Evolutionary conservation across 2,329 filamentous ascomycete species (phyloP), one percentile per base, ranked within the genome.

Genomic region (Cylindrodendrum hubeiense): DNA sequence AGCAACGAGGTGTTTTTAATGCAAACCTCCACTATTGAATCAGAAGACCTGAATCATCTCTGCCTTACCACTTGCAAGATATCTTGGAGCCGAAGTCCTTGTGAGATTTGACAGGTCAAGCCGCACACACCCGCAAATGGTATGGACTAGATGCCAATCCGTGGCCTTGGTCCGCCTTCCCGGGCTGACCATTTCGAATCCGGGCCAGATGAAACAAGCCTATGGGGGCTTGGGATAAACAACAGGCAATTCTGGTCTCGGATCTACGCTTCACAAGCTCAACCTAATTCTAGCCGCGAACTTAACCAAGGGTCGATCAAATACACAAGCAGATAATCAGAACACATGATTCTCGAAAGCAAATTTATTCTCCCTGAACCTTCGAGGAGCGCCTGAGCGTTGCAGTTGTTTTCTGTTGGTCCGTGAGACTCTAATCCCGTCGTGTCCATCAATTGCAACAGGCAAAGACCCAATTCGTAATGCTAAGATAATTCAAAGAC

Each of bases 171-270:
- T 30, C 50, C 30, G 59, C 28, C 52, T 33, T 47, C 60, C 56
- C 60, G n/a, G 41, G 24, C 28, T 46, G 37, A 21, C 46, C 43
- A 53, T 33, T 13, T 30, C 54, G 22, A 26, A 49, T 57, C 54
- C 17, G 52, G 28, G 6, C 41, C 54, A 58, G 47, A 13, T 57
- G 43, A 46, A 47, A 55, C 60, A 51, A 63, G 52, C 49, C 41
- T 47, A 33, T 26, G 41, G 39, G 47, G 37, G 46, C 7, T 30
- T 50, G 12, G 12, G 30, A 24, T 22, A 8, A 33, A n/a, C 15
- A 3, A 47, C 7, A 9, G 19, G 49, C 2, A 22, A 19, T 39
- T 39, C 7, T n/a, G n/a, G 17, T 39, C n/a, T 17, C 5, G 34
- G 37, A n/a, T 19, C n/a, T n/a, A 39, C 37, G n/a, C 37, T 17